phyloP scores from a whole-genome alignment of 495 filamentous ascomycete genomes.

The Penicillium lagena region DNA sequence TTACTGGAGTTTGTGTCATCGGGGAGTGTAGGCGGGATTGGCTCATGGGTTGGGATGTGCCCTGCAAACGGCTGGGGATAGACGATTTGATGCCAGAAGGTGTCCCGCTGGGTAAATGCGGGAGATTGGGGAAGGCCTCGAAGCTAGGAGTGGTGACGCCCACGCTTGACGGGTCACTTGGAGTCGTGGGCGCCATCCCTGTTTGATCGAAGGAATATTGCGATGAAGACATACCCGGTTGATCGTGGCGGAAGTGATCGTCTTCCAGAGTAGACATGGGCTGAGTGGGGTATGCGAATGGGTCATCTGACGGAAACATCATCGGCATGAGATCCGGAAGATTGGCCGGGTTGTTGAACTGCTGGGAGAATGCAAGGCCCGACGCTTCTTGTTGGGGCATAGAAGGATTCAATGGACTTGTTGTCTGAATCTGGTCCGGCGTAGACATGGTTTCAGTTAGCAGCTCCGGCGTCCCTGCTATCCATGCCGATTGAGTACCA shows the following conservation, averaged over 20 bases:
- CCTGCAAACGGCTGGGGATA: conserved; percentile 21
- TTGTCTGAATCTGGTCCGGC: conserved; percentile 14
- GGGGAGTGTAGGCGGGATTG: conserved; percentile 30
- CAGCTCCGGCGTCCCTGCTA: conserved; percentile 24
- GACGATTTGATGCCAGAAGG: conserved; percentile 17
- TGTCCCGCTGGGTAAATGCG: conserved; percentile 17
- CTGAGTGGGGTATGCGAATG: conserved; percentile 84
- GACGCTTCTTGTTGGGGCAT: conserved; percentile 20
- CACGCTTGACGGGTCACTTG: conserved; percentile 8
- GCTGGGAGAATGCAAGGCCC: conserved; percentile 21
- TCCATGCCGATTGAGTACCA: conserved; percentile 20
- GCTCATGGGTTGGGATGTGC: conserved; percentile 15
- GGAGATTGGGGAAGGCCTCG: conserved; percentile 23
- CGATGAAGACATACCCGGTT: conserved; percentile 4
- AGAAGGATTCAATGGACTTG: conserved; percentile 10
- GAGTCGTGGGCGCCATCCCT: conserved; percentile 12
- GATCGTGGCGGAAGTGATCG: conserved; percentile 36
- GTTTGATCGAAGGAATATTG: conserved; percentile 12
- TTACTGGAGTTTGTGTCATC: conserved; percentile 20
- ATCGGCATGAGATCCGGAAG: conserved; percentile 74
- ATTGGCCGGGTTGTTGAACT: conserved; percentile 25
- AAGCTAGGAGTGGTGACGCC: conserved; percentile 20
- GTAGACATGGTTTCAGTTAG: conserved; percentile 28
- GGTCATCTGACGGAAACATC: conserved; percentile 90
- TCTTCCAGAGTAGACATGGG: conserved; percentile 63